phyloP scores from a whole-genome alignment of 2,329 filamentous ascomycete genomes.

The Paraphaeosphaeria sporulosa region DNA sequence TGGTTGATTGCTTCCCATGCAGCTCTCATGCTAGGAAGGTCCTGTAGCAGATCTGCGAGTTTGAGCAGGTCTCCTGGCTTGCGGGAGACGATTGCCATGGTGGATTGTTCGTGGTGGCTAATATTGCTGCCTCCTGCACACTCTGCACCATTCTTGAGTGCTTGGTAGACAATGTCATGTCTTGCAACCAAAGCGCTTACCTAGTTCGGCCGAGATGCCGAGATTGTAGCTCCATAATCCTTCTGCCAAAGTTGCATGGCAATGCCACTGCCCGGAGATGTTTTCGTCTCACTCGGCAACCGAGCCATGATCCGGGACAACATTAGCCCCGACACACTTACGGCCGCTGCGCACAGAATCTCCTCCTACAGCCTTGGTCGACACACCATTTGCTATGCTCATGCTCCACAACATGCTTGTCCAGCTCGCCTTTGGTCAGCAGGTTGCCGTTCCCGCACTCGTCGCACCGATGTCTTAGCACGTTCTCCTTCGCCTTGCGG shows the following conservation, averaged over 20 bases:
- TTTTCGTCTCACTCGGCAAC: not conserved
- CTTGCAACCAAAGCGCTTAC: not conserved
- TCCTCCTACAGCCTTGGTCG: conserved; percentile 26
- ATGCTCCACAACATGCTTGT: conserved; percentile 37
- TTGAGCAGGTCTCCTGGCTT: too few species aligned
- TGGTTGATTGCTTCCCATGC: too few species aligned
- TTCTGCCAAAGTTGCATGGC: not conserved
- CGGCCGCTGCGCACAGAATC: conserved; percentile 32
- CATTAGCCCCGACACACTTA: not conserved
- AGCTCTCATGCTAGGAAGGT: too few species aligned
- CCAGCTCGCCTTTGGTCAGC: conserved; percentile 34
- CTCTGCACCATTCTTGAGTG: too few species aligned
- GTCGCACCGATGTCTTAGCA: conserved; percentile 30
- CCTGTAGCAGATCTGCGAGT: too few species aligned
- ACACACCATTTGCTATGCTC: conserved; percentile 29
- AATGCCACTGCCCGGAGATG: not conserved
- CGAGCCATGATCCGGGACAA: too few species aligned
- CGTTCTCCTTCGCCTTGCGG: conserved; percentile 18
- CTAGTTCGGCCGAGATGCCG: not conserved
- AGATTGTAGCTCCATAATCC: not conserved
- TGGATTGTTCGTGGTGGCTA: too few species aligned
- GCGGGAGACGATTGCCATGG: too few species aligned
- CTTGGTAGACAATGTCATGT: not conserved
- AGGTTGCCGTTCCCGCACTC: conserved; percentile 32
- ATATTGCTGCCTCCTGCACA: too few species aligned